Evolutionary conservation across 257 asterid genomes (phyloP).

Genomic region (Striga asiatica): DNA sequence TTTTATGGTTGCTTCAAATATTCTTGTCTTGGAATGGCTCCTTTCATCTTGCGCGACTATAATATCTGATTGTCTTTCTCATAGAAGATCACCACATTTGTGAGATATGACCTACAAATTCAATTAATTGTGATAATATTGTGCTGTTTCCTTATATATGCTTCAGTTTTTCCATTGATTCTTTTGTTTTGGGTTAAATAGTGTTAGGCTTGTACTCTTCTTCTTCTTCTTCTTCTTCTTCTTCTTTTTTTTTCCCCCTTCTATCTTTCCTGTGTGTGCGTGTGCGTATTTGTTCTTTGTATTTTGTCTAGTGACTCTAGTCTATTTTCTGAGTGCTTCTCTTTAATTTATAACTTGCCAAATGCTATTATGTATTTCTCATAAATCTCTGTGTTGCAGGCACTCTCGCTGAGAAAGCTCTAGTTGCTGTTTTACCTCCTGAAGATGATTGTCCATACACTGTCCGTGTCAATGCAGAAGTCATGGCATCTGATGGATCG

Average conservation of each 20-base stretch:
- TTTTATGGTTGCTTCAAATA: background rate
- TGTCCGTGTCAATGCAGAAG: slow-evolving; percentile 89
- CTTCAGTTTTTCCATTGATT: too few species aligned
- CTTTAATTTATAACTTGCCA: background rate
- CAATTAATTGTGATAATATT: too few species aligned
- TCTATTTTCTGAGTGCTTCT: background rate
- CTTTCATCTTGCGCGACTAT: background rate
- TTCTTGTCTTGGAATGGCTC: background rate
- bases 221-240: too few species aligned
- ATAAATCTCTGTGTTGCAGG: slow-evolving; percentile 35
- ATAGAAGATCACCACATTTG: too few species aligned
- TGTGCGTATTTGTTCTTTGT: too few species aligned
- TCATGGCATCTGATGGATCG: slow-evolving; percentile 98
- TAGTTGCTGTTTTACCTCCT: slow-evolving; percentile 80
- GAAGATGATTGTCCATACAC: slow-evolving; percentile 81
- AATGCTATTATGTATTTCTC: slow-evolving; percentile 8
- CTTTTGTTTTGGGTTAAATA: background rate
- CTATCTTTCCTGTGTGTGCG: too few species aligned
- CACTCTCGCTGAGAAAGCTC: slow-evolving; percentile 95
- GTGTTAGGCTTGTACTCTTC: background rate
- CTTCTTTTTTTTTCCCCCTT: too few species aligned
- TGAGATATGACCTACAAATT: too few species aligned
- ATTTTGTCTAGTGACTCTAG: too few species aligned
- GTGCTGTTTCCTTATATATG: background rate
- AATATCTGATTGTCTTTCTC: background rate